Conservation (phyloP, 352 stramenopile genomes). For the Phytopythium helicoides region DNA sequence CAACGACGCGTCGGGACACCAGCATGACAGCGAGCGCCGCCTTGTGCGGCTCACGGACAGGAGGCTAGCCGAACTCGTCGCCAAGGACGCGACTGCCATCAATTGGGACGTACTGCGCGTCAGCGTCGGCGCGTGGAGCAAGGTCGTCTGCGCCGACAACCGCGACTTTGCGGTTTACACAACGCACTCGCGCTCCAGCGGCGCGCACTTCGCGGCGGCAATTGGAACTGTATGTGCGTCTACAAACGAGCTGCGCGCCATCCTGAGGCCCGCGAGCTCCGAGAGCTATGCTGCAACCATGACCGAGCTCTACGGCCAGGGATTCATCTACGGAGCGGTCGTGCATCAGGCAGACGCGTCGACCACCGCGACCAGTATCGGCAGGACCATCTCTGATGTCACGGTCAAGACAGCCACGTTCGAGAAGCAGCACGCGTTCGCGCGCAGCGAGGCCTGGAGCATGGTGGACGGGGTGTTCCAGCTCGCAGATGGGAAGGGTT, state of each 20-base stretch:
- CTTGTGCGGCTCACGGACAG: conserved; percentile 33
- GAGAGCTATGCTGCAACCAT: conserved; percentile 19
- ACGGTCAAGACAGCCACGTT: conserved; percentile 39
- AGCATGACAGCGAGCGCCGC: conserved; percentile 8
- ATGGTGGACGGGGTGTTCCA: conserved; percentile 18
- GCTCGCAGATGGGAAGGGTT: conserved; percentile 2
- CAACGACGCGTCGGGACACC: not conserved
- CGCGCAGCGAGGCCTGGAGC: conserved; percentile 26
- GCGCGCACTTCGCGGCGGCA: conserved; percentile 12
- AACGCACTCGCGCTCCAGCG: conserved; percentile 11
- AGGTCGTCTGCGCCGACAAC: conserved; percentile 11
- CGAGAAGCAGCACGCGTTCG: conserved; percentile 19
- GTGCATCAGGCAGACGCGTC: conserved; percentile 20
- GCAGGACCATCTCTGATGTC: conserved; percentile 8
- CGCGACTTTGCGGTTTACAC: conserved; percentile 30
- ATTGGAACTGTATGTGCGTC: conserved; percentile 9
- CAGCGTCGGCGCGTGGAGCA: conserved; percentile 23
- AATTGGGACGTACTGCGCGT: conserved; percentile 30
- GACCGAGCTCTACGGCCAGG: conserved; percentile 22
- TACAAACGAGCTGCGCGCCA: conserved; percentile 25
- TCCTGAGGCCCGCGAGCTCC: conserved; percentile 19
- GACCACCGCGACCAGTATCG: not conserved
- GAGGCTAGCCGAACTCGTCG: conserved; percentile 24
- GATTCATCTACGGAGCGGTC: conserved; percentile 26
- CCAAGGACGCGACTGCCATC: conserved; percentile 15